Evolutionary conservation across 1,284 basidiomycete species (phyloP), one percentile per base, ranked within the genome.

Genomic region (Ceratobasidium sp.): DNA sequence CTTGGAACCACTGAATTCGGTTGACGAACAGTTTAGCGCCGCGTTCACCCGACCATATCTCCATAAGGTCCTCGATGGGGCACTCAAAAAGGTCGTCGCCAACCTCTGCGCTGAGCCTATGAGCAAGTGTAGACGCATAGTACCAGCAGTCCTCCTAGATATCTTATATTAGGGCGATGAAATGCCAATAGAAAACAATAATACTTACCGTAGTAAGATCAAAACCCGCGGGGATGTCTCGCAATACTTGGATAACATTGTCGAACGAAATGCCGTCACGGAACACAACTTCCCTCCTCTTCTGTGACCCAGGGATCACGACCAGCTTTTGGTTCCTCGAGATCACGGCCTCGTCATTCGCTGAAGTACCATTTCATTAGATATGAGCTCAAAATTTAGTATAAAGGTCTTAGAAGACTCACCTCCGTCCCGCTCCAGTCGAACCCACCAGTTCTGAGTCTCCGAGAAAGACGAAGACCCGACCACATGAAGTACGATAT

Each of bases 61-160:
- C 71, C 26, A 0, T 26, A 1, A 74, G 60, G 47, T 74, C 71
- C 35, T 74, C 71, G 1, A 49, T 42, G 8, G 31, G 61, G 23
- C 71, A 74, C 35, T 74, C 71, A 23, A 60, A 63, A 6, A 54
- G 31, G 20, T 74, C 71, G 49, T 74, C 71, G 10, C 49, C 60
- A 28, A 54, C 71, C 23, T 63, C 60, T 13, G 63, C 49, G 26
- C 47, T 74, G 31, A 74, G 31, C n/a, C 61, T 49, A 31, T 74
- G 71, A 15, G 71, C 71, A 39, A 74, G 26, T 3, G 71, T 74
- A 31, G 71, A 63, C 17, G 71, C 47, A 31, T 74, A 74, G 28
- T 63, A 74, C 71, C 71, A 74, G 58, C 71, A 74, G 47, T 74
- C 71, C 56, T 74, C 71, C 71, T 74, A 26, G 3, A 33, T n/a